A percentile compares a stretch with the other conserved stretches of the same genome.
These are phyloP conservation scores for Scheffersomyces quercinus DNA, from an alignment of 1,139 yeast genomes.

Conservation along the genomic window DNA sequence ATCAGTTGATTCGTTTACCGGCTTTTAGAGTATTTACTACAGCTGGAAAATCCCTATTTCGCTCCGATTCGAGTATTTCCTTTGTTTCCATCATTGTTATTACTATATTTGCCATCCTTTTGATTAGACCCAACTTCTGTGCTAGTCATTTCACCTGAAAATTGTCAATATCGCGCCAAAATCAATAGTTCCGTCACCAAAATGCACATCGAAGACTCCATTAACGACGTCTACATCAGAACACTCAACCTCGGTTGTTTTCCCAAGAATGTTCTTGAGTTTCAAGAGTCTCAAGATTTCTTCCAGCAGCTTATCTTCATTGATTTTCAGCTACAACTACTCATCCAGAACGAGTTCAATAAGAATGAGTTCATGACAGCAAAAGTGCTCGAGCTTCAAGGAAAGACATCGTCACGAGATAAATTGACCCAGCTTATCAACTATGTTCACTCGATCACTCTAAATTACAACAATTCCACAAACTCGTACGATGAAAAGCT, in stretches of 20 bases:
- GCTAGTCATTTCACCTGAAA: too few relatives aligned
- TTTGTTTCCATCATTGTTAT: too few relatives aligned
- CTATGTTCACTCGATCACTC: constrained; percentile 29
- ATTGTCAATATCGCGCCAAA: not conserved
- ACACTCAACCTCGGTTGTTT: constrained; percentile 42
- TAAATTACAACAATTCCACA: constrained; percentile 26
- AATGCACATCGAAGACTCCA: constrained; percentile 26
- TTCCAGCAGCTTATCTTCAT: constrained; percentile 39
- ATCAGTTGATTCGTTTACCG: too few relatives aligned
- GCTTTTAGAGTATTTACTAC: too few relatives aligned
- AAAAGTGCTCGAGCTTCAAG: constrained; percentile 15
- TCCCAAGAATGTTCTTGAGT: constrained; percentile 35
- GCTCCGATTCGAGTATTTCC: too few relatives aligned
- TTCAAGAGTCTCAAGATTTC: constrained; percentile 36
- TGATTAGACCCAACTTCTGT: too few relatives aligned
- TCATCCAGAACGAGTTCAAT: constrained; percentile 34
- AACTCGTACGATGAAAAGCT: constrained; percentile 32
- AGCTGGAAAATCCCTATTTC: too few relatives aligned
- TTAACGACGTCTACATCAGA: constrained; percentile 22
- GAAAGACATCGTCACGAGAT: constrained; percentile 19
- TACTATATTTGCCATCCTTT: too few relatives aligned
- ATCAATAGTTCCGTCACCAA: not conserved
- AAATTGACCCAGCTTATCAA: constrained; percentile 31
- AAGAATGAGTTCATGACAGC: constrained; percentile 30
- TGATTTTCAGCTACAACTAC: constrained; percentile 41